phyloP scores from a whole-genome alignment of 495 filamentous ascomycete genomes.

The Pyrenopolyporus hunteri region DNA sequence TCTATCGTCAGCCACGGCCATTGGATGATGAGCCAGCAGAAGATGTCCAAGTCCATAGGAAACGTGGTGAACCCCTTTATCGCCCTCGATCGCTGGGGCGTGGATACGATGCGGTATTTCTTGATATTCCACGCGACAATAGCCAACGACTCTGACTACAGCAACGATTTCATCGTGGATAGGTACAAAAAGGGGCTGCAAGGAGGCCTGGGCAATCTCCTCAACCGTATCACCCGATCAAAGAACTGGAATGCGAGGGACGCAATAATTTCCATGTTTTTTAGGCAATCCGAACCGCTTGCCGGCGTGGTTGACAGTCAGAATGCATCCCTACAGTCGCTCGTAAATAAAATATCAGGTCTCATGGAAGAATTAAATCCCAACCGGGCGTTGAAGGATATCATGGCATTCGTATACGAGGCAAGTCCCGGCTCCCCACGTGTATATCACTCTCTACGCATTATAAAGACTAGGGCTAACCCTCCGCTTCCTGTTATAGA shows the following conservation, averaged over 20 bases:
- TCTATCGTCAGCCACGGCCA: slow-evolving; percentile 88
- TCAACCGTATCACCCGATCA: slow-evolving; percentile 68
- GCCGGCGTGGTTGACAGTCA: slow-evolving; percentile 1
- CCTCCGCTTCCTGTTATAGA: slow-evolving; percentile 53
- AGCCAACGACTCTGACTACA: slow-evolving; percentile 78
- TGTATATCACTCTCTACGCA: background rate
- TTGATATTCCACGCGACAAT: slow-evolving; percentile 79
- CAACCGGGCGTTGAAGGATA: slow-evolving; percentile 65
- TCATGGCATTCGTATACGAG: slow-evolving; percentile 67
- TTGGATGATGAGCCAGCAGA: slow-evolving; percentile 86
- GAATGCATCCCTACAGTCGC: background rate
- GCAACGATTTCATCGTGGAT: slow-evolving; percentile 73
- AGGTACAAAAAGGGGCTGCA: slow-evolving; percentile 81
- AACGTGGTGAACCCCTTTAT: slow-evolving; percentile 96
- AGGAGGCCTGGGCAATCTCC: slow-evolving; percentile 77
- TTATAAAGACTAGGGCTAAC: no score
- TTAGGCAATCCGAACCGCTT: background rate
- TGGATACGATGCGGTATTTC: slow-evolving; percentile 88
- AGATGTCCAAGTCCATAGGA: slow-evolving; percentile 95
- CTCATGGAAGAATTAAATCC: slow-evolving; percentile 72
- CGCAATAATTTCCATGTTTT: slow-evolving; percentile 54
- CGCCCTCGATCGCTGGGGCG: slow-evolving; percentile 85
- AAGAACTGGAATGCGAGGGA: slow-evolving; percentile 68
- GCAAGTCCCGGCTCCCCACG: slow-evolving; percentile 38
- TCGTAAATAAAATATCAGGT: slow-evolving; percentile 45